Evolutionary conservation across 208 protist species (phyloP), one percentile per base, ranked within the genome.

Genomic region (Trypanosomatidae sp.): DNA sequence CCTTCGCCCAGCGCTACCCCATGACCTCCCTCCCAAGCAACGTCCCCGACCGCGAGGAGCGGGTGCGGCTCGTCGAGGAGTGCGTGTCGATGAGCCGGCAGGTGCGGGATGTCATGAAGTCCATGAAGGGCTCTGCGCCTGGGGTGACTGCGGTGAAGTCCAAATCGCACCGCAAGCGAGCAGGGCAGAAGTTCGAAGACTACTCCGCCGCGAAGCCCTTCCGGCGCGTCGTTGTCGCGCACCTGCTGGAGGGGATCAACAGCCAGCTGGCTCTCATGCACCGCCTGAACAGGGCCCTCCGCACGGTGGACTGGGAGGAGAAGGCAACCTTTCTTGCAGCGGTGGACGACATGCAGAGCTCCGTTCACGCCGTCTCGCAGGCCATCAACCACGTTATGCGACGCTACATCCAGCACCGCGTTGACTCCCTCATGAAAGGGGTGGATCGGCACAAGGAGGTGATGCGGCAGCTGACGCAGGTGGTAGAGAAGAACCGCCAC

Each of bases 161-260:
- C 0, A 95, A 95, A 65, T 81, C 80, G 47, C 92, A 95, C 73
- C 88, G 91, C 66, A 75, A 77, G 67, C 78, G 83, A 36, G 72
- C 86, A 0, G 90, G 92, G n/a, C 79, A 91, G 66, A 95, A 97
- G 78, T 90, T 97, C 59, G 87, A 95, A 65, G 91, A 95, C 77
- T 89, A 94, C 80, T 89, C 88, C n/a, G 92, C 89, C 30, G 87
- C 90, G 2, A 97, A 97, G 76, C 92, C 92, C 13, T 92, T 95
- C 66, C 89, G 92, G 15, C 90, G 89, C 67, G 87, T 89, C 15
- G 78, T 94, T 17, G 79, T 97, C 19, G 71, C 78, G 66, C 70
- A 84, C 49, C 80, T 96, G 10, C 56, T 96, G 5, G 62, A 74
- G 19, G 72, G 81, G 50, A 89, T 95, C 36, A 83, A 84, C 41